Percentiles rank a stretch among this genome's conserved stretches.
Conservation (phyloP, 768 basidiomycete species). For the Russula griseocarnosa region DNA sequence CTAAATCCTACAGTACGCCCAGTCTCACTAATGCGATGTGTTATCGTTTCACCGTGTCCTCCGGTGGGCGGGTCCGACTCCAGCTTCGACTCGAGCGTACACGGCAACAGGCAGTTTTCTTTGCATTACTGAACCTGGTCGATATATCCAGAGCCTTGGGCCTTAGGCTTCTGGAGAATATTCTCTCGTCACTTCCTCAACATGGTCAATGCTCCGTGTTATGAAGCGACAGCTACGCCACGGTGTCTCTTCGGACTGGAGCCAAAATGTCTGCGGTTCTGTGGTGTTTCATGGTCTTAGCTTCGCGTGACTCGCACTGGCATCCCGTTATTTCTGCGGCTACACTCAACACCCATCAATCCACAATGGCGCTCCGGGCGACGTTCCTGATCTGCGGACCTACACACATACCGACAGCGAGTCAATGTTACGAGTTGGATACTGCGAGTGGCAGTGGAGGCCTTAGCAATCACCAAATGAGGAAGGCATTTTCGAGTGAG, state of each 20-base stretch:
- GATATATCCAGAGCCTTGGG: no score
- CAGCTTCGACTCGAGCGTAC: no score
- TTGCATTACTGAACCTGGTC: no score
- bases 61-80: no score
- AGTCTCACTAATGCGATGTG: no score
- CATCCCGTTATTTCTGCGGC: not conserved
- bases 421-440: not conserved
- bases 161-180: not conserved
- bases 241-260: not conserved
- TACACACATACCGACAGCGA: not conserved
- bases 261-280: not conserved
- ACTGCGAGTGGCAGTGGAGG: not conserved
- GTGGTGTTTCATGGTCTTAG: not conserved
- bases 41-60: no score
- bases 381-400: not conserved
- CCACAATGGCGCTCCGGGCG: no score
- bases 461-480: not conserved
- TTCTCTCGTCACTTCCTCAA: not conserved
- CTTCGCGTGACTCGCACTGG: no score
- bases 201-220: not conserved
- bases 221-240: not conserved
- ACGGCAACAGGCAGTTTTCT: no score
- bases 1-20: no score
- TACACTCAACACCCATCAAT: not conserved
- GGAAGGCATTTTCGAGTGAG: not conserved